A percentile compares a stretch with the other conserved stretches of the same genome.
phyloP scores from a whole-genome alignment of 768 basidiomycete genomes.

The Tulasnella sp. region DNA sequence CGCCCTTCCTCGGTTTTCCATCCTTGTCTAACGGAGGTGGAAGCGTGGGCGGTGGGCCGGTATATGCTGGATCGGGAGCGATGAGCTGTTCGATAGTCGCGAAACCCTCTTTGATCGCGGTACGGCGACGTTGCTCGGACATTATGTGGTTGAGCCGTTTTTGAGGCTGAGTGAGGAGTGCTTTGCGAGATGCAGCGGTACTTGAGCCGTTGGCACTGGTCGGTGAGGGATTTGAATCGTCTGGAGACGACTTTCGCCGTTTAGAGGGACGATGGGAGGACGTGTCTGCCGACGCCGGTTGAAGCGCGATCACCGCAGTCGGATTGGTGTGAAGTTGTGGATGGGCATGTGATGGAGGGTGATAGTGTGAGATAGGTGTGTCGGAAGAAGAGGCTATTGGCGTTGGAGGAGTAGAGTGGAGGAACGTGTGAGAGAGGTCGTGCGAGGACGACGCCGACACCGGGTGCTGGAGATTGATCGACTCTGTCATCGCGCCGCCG shows the following conservation, averaged over 20 bases:
- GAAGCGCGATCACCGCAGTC: constrained; percentile 18
- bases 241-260: constrained; percentile 20
- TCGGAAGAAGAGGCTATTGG: background rate
- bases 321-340: constrained; percentile 16
- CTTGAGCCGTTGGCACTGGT: constrained; percentile 16
- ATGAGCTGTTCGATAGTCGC: constrained; percentile 74
- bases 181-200: constrained; percentile 35
- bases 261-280: constrained; percentile 1
- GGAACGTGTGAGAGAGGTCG: background rate
- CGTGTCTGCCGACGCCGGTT: background rate
- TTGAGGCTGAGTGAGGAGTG: constrained; percentile 70
- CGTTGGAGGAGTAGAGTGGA: background rate
- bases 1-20: constrained; percentile 26
- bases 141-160: constrained; percentile 89
- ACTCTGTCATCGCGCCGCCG: background rate
- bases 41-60: constrained; percentile 3
- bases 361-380: constrained; percentile 20
- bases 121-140: constrained; percentile 88
- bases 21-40: constrained; percentile 42
- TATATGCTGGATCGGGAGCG: constrained; percentile 39
- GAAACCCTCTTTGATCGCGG: constrained; percentile 85
- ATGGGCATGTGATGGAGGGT: constrained; percentile 16
- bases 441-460: background rate
- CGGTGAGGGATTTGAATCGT: constrained; percentile 12
- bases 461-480: background rate